Evolutionary conservation across 78 protist species (phyloP), one percentile per base, ranked within the genome.

Genomic region (Isochrysis galbana): DNA sequence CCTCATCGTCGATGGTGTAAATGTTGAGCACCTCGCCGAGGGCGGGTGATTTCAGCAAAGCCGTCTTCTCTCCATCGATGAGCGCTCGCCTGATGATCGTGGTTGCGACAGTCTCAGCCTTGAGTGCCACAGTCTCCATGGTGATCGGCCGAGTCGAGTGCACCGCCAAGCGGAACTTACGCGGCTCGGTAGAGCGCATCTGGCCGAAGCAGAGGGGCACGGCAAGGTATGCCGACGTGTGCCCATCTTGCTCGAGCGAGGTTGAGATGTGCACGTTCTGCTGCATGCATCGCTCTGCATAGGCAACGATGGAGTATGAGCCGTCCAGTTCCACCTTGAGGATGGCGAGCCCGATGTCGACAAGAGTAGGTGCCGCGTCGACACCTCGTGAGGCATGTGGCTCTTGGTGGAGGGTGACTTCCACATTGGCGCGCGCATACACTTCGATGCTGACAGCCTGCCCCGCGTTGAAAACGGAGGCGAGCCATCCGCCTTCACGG

Each of bases 401-500:
- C 86, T 77, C 86, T 46, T 77, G 86, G n/a, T 77, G 19, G 4
- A 77, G 46, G 34, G n/a, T 0, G 34, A 77, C 39, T n/a, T 77
- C 86, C 17, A 77, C 29, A 32, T 77, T 22, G 38, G 86, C 5
- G 86, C 46, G 86, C 34, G 86, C 86, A n/a, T 17, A 77, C 47
- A 19, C 47, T n/a, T 39, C 45, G 48, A 77, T 2, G 29, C 21
- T 1, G 29, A 77, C 7, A 29, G n/a, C 86, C 47, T 77, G 42
- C 29, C 86, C 86, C 32, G 14, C 11, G n/a, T 38, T 38, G 48
- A 77, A 77, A 7, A 22, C 48, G 34, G 86, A 77, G 29, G 47
- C 39, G 34, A 77, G 86, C 86, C 86, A 77, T 29, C 86, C 86
- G 86, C 47, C 42, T 46, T 39, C 38, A 19, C 86, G 86, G 48